Conservation (phyloP, 2,329 filamentous ascomycete species). For the Ophiocordyceps camponoti-rufipedis region DNA sequence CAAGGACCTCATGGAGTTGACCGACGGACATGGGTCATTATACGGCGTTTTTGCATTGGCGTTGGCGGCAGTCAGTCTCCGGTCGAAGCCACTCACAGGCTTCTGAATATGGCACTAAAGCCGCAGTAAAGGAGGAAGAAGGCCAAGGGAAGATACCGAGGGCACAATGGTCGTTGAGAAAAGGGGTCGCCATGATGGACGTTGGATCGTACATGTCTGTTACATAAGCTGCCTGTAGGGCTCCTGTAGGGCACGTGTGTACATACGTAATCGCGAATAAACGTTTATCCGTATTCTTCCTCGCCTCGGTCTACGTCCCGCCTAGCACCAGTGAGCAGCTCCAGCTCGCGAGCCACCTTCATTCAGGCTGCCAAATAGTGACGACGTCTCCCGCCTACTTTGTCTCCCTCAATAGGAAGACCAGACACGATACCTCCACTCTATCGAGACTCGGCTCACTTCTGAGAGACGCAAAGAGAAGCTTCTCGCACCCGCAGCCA, state of each 20-base stretch:
- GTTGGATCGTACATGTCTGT: too few relatives aligned
- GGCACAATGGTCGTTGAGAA: neutral
- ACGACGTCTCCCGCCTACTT: conserved; percentile 16
- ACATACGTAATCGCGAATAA: neutral
- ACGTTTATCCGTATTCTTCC: conserved; percentile 8
- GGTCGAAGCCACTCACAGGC: neutral
- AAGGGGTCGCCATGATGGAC: neutral
- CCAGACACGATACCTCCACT: conserved; percentile 2
- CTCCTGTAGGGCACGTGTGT: neutral
- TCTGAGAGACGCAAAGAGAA: neutral
- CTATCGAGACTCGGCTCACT: neutral
- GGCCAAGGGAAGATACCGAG: neutral
- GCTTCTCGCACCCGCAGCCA: conserved; percentile 10
- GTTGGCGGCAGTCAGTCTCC: conserved; percentile 3
- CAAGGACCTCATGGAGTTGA: neutral
- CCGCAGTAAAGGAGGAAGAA: neutral
- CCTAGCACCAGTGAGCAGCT: conserved; percentile 2
- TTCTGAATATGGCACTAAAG: neutral
- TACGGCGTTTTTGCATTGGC: neutral
- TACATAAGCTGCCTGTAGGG: too few relatives aligned
- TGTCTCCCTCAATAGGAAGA: conserved; percentile 1
- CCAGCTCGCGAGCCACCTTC: conserved; percentile 12
- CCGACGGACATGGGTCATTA: neutral
- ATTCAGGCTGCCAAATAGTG: conserved; percentile 17
- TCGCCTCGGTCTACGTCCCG: conserved; percentile 4